phyloP scores from a whole-genome alignment of 176 grass and related monocot species.

The Phoenix dactylifera region DNA sequence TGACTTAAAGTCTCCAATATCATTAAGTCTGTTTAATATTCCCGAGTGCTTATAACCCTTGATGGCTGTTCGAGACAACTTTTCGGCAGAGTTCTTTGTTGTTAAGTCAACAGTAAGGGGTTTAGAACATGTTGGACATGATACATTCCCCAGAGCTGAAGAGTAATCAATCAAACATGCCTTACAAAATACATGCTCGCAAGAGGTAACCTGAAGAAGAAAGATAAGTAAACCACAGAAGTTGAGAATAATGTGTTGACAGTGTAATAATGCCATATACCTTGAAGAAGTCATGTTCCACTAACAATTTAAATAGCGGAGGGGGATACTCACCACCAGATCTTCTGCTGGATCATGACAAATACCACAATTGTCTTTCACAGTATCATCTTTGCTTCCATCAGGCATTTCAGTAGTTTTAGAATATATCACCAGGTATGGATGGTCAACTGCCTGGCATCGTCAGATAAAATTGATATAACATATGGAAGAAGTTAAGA shows the following conservation, averaged over 20 bases:
- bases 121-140: conserved; percentile 69
- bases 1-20: conserved; percentile 59
- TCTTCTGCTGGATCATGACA: conserved; percentile 57
- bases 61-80: conserved; percentile 19
- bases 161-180: conserved; percentile 72
- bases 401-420: conserved; percentile 39
- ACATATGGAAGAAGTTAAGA: no score
- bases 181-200: conserved; percentile 87
- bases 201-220: conserved; percentile 65
- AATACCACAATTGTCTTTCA: conserved; percentile 53
- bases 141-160: conserved; percentile 51
- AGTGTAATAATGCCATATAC: no score
- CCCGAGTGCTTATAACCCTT: conserved; percentile 63
- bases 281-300: neutral
- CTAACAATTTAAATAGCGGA: neutral
- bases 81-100: conserved; percentile 28
- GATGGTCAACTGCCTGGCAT: conserved; percentile 87
- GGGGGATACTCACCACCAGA: conserved; percentile 51
- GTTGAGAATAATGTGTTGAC: no score
- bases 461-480: conserved; percentile 2
- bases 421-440: conserved; percentile 89
- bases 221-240: conserved; percentile 2
- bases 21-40: conserved; percentile 62
- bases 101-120: conserved; percentile 80
- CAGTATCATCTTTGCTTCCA: conserved; percentile 22